Evolutionary conservation across 1,284 basidiomycete species (phyloP), one percentile per base, ranked within the genome.

Genomic region (Heterobasidion occidentale): DNA sequence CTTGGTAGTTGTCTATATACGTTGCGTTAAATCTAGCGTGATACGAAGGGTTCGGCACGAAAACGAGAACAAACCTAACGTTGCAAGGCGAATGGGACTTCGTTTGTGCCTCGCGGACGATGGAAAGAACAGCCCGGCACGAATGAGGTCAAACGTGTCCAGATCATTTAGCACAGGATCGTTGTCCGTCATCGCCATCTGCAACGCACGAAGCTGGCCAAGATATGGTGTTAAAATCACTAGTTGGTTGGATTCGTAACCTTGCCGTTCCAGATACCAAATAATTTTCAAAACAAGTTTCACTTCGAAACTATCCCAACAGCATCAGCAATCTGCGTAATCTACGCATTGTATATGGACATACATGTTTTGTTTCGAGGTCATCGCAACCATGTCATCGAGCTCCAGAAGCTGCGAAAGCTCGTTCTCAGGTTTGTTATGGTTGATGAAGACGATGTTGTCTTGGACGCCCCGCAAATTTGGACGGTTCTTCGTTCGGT

Each of bases 221-320:
- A 86, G 68, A 59, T 87, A 87, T 0, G 85, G 84, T 0, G 86
- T 88, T 42, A 87, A 67, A 12, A 87, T 64, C 34, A 85, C 84
- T 33, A 88, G 67, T 17, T 80, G 69, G 7, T 79, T 68, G 0
- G 78, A 80, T 2, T 77, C 74, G 61, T 88, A 88, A 2, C 85
- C 85, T 62, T 87, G 83, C 59, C 86, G 84, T 6, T 70, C 78
- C 3, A 88, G 74, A 61, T 87, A 87, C 14, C 75, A 74, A 5
- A 86, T 72, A 27, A 85, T 83, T 64, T 81, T 84, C 51, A 84
- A 63, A 6, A 87, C 74, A 82, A 88, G 86, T 35, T 72, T 56
- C 0, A 74, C 79, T 64, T 87, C 85, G 15, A 47, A 47, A 3
- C 46, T 47, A 11, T 47, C 17, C 12, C 9, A 45, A 3, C 6